A percentile compares a stretch with the other conserved stretches of the same genome.
phyloP scores from a whole-genome alignment of 306 rosid genomes.

The Dryas octopetala region DNA sequence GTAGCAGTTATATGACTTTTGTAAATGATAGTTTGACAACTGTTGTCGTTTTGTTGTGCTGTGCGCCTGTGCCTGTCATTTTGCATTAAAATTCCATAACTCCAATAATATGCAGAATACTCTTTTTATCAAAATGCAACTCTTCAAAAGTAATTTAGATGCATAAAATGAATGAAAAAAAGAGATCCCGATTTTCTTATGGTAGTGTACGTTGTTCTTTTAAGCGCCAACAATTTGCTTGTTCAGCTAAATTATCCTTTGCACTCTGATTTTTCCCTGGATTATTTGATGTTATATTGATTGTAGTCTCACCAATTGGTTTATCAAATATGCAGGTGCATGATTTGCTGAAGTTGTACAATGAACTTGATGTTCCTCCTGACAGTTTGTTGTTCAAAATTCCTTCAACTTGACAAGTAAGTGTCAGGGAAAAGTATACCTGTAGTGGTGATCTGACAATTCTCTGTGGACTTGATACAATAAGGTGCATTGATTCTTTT shows the following conservation, averaged over 20 bases:
- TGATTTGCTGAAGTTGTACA: slow-evolving; percentile 73
- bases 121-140: background rate
- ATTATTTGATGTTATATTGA: slow-evolving; percentile 15
- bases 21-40: background rate
- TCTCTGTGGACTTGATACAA: background rate
- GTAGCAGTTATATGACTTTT: background rate
- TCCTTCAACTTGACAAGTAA: slow-evolving; percentile 98
- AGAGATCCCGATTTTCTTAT: background rate
- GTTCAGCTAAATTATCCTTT: background rate
- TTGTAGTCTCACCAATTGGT: slow-evolving; percentile 30
- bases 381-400: slow-evolving; percentile 84
- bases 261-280: background rate
- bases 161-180: background rate
- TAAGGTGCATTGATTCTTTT: slow-evolving; percentile 16
- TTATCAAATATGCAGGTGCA: slow-evolving; percentile 69
- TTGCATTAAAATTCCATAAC: background rate
- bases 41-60: background rate
- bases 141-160: background rate
- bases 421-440: slow-evolving; percentile 29
- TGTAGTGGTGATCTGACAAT: background rate
- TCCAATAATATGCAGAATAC: background rate
- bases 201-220: background rate
- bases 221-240: background rate
- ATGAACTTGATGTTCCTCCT: slow-evolving; percentile 60
- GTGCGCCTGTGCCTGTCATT: background rate